Evolutionary conservation across 116 monocot genomes (phyloP), one percentile per base, ranked within the genome.

Genomic region (Zostera marina): DNA sequence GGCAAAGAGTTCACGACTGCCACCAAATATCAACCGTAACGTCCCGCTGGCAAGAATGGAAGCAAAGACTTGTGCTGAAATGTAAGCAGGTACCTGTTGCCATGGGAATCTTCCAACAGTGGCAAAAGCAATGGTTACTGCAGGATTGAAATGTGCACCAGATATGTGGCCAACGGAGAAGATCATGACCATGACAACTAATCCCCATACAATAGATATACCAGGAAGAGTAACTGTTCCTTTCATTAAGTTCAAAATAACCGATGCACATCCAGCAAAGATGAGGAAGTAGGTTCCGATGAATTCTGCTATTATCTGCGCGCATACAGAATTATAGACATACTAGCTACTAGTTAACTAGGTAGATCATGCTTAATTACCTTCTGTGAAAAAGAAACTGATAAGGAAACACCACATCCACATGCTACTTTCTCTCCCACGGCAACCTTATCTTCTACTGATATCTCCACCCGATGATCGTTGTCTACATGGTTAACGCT

Each of bases 251-350:
- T 81, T 81, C 17, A 84, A 81, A 61, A 84, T 90, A 3, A 84
- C 81, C 1, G 72, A 73, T 0, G 72, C 89, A 7, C 81, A 68
- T 1, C 78, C 89, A n/a, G 70, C 63, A 58, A 90, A 90, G 57
- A 90, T 73, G 3, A 90, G 81, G 66, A 90, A 74, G 76, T 84
- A 84, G 19, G 89, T 84, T 10, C 89, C 89, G 54, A 90, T 67
- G 16, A 90, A 84, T 63, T 90, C 89, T 0, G 89, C 89, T 8
- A 68, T 76, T 0, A 90, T 42, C 89, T 89, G 44, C 32, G 5
- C 32, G 32, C 5, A 32, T 32, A 1, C n/a, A n/a, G n/a, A n/a
- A n/a, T n/a, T n/a, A n/a, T n/a, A n/a, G n/a, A n/a, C n/a, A n/a
- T n/a, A n/a, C n/a, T n/a, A n/a, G n/a, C n/a, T n/a, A n/a, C n/a